Conservation (phyloP, 106 monocot genomes). For the Dendrobium catenatum region DNA sequence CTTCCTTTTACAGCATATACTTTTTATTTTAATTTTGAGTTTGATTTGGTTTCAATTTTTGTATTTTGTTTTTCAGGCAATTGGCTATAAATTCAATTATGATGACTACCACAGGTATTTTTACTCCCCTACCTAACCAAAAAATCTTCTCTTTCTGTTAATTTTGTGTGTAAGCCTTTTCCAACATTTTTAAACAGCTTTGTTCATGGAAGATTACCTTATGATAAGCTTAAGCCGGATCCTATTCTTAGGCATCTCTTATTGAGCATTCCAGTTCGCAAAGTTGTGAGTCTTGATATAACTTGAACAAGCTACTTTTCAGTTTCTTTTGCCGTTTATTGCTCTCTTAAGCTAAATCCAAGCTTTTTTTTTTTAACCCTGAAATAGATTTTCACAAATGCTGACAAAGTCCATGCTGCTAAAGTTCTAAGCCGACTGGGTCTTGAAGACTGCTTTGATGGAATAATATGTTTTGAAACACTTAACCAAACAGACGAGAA, state of each 20-base stretch:
- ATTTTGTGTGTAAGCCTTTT: not conserved
- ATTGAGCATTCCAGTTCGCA: constrained; percentile 59
- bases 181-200: constrained; percentile 22
- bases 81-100: constrained; percentile 76
- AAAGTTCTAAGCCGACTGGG: constrained; percentile 58
- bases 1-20: not conserved
- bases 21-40: not conserved
- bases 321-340: not conserved
- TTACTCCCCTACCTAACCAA: not conserved
- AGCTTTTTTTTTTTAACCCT: not conserved
- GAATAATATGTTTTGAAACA: constrained; percentile 91
- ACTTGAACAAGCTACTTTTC: not conserved
- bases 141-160: not conserved
- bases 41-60: not conserved
- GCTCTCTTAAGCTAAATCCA: not conserved
- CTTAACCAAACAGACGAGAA: constrained; percentile 35
- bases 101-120: constrained; percentile 81
- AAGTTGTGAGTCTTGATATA: constrained; percentile 46
- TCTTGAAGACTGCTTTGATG: constrained; percentile 81
- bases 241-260: constrained; percentile 58
- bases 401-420: constrained; percentile 55
- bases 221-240: constrained; percentile 65
- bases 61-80: constrained; percentile 38
- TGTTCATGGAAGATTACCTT: constrained; percentile 85
- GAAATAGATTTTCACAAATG: constrained; percentile 76